Percentiles rank a stretch among this genome's conserved stretches.
These are phyloP conservation scores for Candida sakaeoensis DNA, from an alignment of 805 yeast genomes.

Conservation along the genomic window DNA sequence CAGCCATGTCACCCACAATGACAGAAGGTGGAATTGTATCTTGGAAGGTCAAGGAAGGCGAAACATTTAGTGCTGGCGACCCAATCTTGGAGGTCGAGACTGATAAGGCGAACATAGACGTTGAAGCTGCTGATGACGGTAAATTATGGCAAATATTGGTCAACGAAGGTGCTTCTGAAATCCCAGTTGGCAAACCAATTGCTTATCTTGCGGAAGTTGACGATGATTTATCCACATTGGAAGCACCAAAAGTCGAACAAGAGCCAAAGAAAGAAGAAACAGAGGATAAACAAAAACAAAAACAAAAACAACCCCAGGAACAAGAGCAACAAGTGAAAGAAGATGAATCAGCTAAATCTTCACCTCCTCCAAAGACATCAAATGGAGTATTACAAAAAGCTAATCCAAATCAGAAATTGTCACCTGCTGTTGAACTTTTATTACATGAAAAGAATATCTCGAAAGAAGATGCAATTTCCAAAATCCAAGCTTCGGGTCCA, in stretches of 20 bases:
- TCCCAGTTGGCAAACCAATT: constrained; percentile 85
- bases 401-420: constrained; percentile 60
- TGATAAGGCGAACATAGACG: constrained; percentile 79
- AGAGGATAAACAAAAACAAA: constrained; percentile 12
- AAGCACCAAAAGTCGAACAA: constrained; percentile 47
- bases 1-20: constrained; percentile 99
- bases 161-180: constrained; percentile 73
- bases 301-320: constrained; percentile 7
- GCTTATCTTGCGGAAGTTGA: constrained; percentile 86
- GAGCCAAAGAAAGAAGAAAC: constrained; percentile 14
- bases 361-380: constrained; percentile 3
- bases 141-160: constrained; percentile 68
- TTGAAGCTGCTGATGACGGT: constrained; percentile 92
- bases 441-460: constrained; percentile 62
- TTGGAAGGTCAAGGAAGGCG: constrained; percentile 80
- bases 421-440: constrained; percentile 75
- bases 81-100: constrained; percentile 79
- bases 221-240: constrained; percentile 69
- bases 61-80: constrained; percentile 76
- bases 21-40: constrained; percentile 87
- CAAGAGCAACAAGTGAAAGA: constrained; percentile 6
- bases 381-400: constrained; percentile 40
- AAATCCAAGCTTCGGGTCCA: constrained; percentile 84
- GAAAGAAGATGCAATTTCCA: constrained; percentile 61
- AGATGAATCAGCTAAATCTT: constrained; percentile 1